Evolutionary conservation across 1,139 yeast species (phyloP).

Genomic region (Geotrichum macrosporum): DNA sequence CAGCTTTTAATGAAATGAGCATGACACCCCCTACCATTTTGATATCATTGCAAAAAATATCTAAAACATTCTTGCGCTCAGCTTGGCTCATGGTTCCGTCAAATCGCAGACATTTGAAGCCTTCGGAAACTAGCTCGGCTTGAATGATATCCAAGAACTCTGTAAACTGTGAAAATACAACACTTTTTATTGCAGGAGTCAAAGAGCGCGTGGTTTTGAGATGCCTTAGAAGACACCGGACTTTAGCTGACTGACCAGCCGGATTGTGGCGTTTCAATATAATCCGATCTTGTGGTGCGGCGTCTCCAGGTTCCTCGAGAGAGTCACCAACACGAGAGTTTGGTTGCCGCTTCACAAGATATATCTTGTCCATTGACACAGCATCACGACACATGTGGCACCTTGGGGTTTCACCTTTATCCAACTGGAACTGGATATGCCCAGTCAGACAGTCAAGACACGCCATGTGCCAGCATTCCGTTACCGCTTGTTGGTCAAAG

Average conservation of each 20-base stretch:
- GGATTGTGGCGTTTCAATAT: conserved; percentile 18
- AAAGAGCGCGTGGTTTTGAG: conserved; percentile 51
- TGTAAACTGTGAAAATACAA: conserved; percentile 90
- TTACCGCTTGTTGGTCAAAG: conserved; percentile 53
- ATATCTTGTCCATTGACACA: conserved; percentile 31
- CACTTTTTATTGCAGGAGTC: conserved; percentile 64
- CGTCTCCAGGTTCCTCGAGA: too few species aligned
- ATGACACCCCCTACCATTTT: conserved; percentile 42
- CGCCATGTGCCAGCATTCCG: conserved; percentile 78
- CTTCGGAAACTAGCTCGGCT: conserved; percentile 47
- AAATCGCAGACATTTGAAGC: conserved; percentile 56
- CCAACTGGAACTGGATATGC: conserved; percentile 47
- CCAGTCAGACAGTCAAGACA: conserved; percentile 72
- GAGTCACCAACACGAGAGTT: too few species aligned
- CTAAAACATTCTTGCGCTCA: conserved; percentile 60
- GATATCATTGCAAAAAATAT: conserved; percentile 41
- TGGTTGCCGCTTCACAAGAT: conserved; percentile 27
- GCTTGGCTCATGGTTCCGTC: conserved; percentile 75
- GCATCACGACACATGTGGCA: conserved; percentile 42
- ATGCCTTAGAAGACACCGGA: conserved; percentile 63
- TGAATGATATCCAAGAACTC: conserved; percentile 75
- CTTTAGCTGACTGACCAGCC: conserved; percentile 55
- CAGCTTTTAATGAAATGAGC: conserved; percentile 79
- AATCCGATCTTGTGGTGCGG: conserved; percentile 5
- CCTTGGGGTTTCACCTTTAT: conserved; percentile 34